Percentiles rank a stretch among this genome's conserved stretches.
Evolutionary conservation across 1,139 yeast species (phyloP).

Genomic region (Lodderomyces jiufengensis): DNA sequence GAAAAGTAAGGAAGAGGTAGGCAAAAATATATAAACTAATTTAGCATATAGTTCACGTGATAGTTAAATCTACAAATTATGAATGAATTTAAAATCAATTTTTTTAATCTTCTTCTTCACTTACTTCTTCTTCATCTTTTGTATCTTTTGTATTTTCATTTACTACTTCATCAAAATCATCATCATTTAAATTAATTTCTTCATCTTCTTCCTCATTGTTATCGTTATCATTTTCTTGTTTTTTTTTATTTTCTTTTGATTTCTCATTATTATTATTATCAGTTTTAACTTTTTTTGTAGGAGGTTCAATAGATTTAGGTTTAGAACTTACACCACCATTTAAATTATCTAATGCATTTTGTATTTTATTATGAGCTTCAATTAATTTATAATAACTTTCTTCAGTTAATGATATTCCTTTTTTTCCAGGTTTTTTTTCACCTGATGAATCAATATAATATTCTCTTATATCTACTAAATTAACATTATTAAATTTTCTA

Average conservation of each 20-base stretch:
- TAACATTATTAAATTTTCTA: slow-evolving; percentile 60
- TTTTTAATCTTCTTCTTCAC: slow-evolving; percentile 15
- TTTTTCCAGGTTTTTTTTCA: slow-evolving; percentile 71
- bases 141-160: background rate
- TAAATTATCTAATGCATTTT: slow-evolving; percentile 53
- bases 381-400: slow-evolving; percentile 63
- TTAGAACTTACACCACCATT: slow-evolving; percentile 23
- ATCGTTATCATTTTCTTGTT: slow-evolving; percentile 5
- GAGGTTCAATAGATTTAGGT: background rate
- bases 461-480: slow-evolving; percentile 77
- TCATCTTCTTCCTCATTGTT: slow-evolving; percentile 3
- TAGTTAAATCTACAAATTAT: too few species aligned
- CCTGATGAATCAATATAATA: slow-evolving; percentile 62
- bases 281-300: slow-evolving; percentile 10
- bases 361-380: slow-evolving; percentile 51
- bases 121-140: slow-evolving; percentile 10
- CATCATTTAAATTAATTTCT: slow-evolving; percentile 8
- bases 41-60: too few species aligned
- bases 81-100: too few species aligned
- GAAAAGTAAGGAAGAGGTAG: too few species aligned
- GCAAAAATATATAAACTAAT: too few species aligned
- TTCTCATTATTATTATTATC: slow-evolving; percentile 6
- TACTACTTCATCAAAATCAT: background rate
- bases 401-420: slow-evolving; percentile 77
- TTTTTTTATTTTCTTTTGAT: slow-evolving; percentile 10